A percentile compares a stretch with the other conserved stretches of the same genome.
phyloP scores from a whole-genome alignment of 176 grass and related monocot genomes.

The Echinochloa phyllopogon region DNA sequence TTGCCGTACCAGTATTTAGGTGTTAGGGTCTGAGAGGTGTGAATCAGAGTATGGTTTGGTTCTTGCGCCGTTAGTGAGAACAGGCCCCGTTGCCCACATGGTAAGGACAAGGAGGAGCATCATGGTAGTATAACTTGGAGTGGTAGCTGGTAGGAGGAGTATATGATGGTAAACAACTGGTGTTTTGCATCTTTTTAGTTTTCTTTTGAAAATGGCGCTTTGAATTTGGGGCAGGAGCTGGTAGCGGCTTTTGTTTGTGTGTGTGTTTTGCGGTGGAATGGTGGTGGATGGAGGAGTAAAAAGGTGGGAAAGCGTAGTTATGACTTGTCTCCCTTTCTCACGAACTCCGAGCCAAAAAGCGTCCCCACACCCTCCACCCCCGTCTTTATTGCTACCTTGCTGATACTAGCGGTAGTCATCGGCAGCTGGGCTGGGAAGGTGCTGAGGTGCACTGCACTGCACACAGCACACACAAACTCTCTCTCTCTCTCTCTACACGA shows the following conservation, averaged over 20 bases:
- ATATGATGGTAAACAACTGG: too few relatives aligned
- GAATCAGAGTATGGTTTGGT: too few relatives aligned
- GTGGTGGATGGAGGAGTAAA: slow-evolving; percentile 28
- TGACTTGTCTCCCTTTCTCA: slow-evolving; percentile 41
- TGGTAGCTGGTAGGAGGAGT: too few relatives aligned
- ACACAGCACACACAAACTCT: too few relatives aligned
- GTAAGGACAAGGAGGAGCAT: not conserved
- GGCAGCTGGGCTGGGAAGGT: not conserved
- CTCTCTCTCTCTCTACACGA: not conserved
- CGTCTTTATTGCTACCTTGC: slow-evolving; percentile 43
- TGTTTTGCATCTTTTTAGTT: not conserved
- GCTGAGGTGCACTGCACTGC: not conserved
- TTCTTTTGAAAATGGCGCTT: not conserved
- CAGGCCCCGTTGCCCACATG: too few relatives aligned
- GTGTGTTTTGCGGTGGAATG: slow-evolving; percentile 18
- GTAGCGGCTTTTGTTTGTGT: not conserved
- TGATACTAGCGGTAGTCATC: not conserved
- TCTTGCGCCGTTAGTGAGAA: too few relatives aligned
- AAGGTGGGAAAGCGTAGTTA: slow-evolving; percentile 45
- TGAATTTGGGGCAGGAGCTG: slow-evolving; percentile 1
- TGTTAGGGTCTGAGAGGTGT: too few relatives aligned
- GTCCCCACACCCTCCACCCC: slow-evolving; percentile 19
- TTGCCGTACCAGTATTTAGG: too few relatives aligned
- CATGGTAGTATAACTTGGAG: not conserved
- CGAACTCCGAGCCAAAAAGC: slow-evolving; percentile 46